A percentile compares a stretch with the other conserved stretches of the same genome.
Conservation (phyloP, 2,329 filamentous ascomycete species). For the Neopestalotiopsis rosae region DNA sequence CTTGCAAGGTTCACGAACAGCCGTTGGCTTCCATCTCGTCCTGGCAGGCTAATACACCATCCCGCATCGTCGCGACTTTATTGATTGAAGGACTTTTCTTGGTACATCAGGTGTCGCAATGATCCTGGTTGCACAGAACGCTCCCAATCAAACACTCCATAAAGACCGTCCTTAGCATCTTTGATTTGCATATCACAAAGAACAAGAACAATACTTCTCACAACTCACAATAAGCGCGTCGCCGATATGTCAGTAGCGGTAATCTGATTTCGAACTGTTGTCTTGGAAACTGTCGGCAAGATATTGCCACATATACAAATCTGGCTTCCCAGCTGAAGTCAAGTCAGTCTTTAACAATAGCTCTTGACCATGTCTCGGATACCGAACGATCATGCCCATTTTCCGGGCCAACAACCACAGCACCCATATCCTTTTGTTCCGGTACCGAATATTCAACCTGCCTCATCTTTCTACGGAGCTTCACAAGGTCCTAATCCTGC, state of each 20-base stretch:
- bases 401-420: conserved; percentile 31
- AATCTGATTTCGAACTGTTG: not conserved
- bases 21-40: not conserved
- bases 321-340: not conserved
- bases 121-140: conserved; percentile 4
- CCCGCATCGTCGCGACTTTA: not conserved
- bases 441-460: conserved; percentile 25
- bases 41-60: not conserved
- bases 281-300: not conserved
- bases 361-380: conserved; percentile 44
- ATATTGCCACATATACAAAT: not conserved
- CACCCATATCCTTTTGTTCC: conserved; percentile 27
- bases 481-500: conserved; percentile 21
- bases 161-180: conserved; percentile 20
- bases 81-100: not conserved
- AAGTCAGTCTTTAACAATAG: conserved; percentile 1
- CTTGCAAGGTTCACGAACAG: not conserved
- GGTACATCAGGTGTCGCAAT: conserved; percentile 1
- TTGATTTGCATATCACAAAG: conserved; percentile 15
- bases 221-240: not conserved
- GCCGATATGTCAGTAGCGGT: conserved; percentile 13
- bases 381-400: conserved; percentile 42
- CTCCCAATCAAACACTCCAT: conserved; percentile 14
- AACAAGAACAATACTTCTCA: not conserved
- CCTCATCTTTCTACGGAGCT: conserved; percentile 23